Base-by-base conservation (phyloP, 2,329 filamentous ascomycete genomes). In the Trichoderma citrinoviride region DNA sequence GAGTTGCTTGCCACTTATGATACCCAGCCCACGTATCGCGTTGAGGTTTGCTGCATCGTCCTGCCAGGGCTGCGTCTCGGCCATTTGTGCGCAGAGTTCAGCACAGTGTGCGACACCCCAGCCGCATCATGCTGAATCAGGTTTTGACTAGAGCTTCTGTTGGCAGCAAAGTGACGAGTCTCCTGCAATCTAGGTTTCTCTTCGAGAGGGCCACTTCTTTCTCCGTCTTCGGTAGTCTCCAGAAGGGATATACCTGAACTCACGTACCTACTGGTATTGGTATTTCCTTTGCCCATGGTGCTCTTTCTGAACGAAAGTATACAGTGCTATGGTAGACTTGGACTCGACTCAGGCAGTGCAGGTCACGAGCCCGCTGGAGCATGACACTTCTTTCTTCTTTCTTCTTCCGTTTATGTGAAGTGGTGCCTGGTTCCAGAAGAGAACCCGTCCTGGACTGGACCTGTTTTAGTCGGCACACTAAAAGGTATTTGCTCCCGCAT, bases 131-230 rank as follows among this genome's bases (percentile, higher is more conserved):
- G 43, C 49, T 47, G 40, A 17, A 56, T 41, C 33, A 29, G 41
- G 50, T 63, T 62, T 43, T 25, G 49, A 55, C 49, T 55, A 27
- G 41, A 63, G 61, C 43, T 55, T 63, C 41, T 56, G 52, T 55
- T 56, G 21, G 43, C 25, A 41, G 52, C 29, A 63, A 55, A 49
- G 2, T 63, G 61, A 63, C 61, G 27, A 63, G 61, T 63, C 61
- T 52, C 40, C 37, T 62, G 60, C 50, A 47, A 62, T 55, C 60
- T 5, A 23, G 50, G 49, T 21, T 29, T 47, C 19, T 47, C 25
- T 52, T 29, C 10, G 17, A 46, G 41, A 46, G 15, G 27, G 41
- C 21, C 49, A 33, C 41, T 46, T 17, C 6, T 27, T 10, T 47
- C 33, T 56, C 52, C 41, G 29, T 50, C 21, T 25, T 63, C 52